Evolutionary conservation across 352 stramenopile genomes (phyloP).

Genomic region (Pythium dissotocum): DNA sequence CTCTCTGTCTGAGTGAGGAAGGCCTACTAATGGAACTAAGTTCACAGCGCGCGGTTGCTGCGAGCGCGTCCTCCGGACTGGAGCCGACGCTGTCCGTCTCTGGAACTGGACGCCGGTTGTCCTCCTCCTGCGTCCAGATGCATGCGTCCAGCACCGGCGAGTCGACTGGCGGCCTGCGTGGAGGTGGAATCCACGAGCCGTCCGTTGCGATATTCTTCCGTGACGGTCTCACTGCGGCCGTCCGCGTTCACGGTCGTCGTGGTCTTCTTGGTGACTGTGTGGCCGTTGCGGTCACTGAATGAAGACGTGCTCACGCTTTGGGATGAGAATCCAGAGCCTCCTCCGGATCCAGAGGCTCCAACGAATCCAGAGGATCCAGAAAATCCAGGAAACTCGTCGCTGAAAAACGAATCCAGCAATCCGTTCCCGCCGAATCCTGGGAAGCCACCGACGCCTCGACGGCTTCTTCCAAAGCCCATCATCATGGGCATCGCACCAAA

Average conservation of each 20-base stretch:
- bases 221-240: constrained; percentile 56
- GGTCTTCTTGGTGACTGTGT: constrained; percentile 77
- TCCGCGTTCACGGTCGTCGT: constrained; percentile 56
- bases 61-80: constrained; percentile 1
- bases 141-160: constrained; percentile 60
- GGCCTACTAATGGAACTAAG: neutral
- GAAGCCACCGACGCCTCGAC: constrained; percentile 29
- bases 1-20: too few species aligned
- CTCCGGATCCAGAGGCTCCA: constrained; percentile 8
- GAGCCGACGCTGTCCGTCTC: constrained; percentile 1
- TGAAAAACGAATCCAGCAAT: constrained; percentile 59
- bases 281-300: constrained; percentile 66
- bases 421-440: constrained; percentile 26
- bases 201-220: constrained; percentile 75
- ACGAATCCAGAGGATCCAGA: constrained; percentile 21
- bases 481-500: constrained; percentile 31
- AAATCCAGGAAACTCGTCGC: constrained; percentile 24
- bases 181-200: constrained; percentile 59
- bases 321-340: constrained; percentile 37
- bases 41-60: constrained; percentile 8
- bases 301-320: constrained; percentile 65
- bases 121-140: constrained; percentile 42
- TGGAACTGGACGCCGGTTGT: neutral
- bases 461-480: constrained; percentile 25
- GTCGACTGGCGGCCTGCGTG: constrained; percentile 35